Conservation (phyloP, 2,329 filamentous ascomycete genomes). For the Pleoardoris graminearum region DNA sequence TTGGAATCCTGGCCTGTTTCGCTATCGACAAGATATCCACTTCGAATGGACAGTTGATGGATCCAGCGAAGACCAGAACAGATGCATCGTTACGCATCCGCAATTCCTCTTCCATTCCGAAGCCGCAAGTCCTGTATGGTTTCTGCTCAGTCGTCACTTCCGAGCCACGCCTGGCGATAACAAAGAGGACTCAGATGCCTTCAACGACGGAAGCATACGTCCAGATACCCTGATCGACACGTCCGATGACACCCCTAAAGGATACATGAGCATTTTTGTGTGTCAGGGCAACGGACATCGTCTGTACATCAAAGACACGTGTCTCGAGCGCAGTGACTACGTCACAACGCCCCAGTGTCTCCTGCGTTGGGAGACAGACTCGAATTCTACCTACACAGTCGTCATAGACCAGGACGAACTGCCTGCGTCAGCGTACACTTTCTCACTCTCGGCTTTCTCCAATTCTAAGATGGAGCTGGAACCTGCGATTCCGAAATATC, state of each 20-base stretch:
- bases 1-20: conserved; percentile 89
- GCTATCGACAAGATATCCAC: conserved; percentile 81
- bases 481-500: conserved; percentile 64
- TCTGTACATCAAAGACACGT: conserved; percentile 73
- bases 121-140: conserved; percentile 70
- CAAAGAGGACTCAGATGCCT: conserved; percentile 36
- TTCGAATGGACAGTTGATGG: conserved; percentile 75
- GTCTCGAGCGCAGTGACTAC: conserved; percentile 76
- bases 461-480: conserved; percentile 63
- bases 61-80: conserved; percentile 60
- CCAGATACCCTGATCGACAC: conserved; percentile 26
- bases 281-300: conserved; percentile 72
- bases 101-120: conserved; percentile 61
- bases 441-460: conserved; percentile 84
- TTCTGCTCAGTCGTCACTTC: conserved; percentile 86
- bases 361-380: conserved; percentile 68
- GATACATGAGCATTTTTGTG: conserved; percentile 86
- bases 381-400: conserved; percentile 59
- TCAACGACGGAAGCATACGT: conserved; percentile 36
- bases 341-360: conserved; percentile 94
- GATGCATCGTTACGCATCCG: conserved; percentile 71
- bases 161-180: conserved; percentile 55
- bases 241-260: conserved; percentile 51
- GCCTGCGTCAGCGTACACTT: conserved; percentile 73
- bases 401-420: conserved; percentile 81